Evolutionary conservation across 2,329 filamentous ascomycete species (phyloP), one percentile per base, ranked within the genome.

Genomic region (Calonectria honghensis): DNA sequence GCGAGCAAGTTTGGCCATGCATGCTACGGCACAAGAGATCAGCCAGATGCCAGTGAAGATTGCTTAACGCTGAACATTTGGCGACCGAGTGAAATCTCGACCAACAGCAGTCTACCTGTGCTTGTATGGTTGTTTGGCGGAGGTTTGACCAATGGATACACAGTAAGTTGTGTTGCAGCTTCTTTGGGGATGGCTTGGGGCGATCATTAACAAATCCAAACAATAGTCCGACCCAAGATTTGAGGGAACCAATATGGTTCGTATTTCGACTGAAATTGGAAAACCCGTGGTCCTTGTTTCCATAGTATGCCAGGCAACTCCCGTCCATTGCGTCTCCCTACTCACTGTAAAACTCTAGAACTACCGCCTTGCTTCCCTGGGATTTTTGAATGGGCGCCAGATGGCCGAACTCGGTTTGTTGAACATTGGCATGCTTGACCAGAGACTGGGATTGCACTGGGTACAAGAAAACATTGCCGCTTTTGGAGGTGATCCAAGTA

Each of bases 181-280:
- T 29, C 14, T n/a, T 10, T 9, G 6, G 16, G 2, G 11, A 5
- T 6, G 9, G 6, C 20, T 27, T 0, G 20, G 6, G 24, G 2
- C 11, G 18, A 61, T 16, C 13, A 13, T 20, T 61, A 16, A 61
- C 32, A 14, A 13, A 6, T 24, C 10, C 6, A 29, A 4, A 37
- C 5, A 16, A 29, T 14, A 61, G 57, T n/a, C 57, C 24, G 57
- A 61, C 35, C 57, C 57, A 16, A 61, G 57, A n/a, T 61, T 61
- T 41, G 57, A 61, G 31, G 57, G 57, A 14, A 61, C 57, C n/a
- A 61, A 61, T 27, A 61, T 61, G 57, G 57, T 61, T 27, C 57
- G 57, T 9, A 61, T 61, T 61, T 39, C 57, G 13, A 61, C 57
- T 10, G 35, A 61, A n/a, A 41, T 61, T 29, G n/a, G 35, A 39